Evolutionary conservation across 2,329 filamentous ascomycete species (phyloP).

Genomic region (Diaporthe humulicola): DNA sequence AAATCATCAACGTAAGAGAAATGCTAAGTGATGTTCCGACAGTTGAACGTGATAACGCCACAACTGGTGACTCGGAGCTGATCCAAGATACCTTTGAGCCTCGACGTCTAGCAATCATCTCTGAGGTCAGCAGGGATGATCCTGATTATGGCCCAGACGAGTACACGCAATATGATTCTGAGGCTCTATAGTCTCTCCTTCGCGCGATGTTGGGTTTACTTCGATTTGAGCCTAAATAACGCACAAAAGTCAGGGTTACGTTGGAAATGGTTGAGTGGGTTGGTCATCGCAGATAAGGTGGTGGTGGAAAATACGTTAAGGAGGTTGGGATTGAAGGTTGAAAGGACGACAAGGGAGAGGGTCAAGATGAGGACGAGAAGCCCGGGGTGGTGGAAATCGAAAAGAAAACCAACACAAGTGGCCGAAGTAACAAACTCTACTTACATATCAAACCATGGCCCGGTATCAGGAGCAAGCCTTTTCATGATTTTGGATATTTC

Average conservation of each 20-base stretch:
- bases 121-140: not conserved
- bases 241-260: not conserved
- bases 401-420: no score
- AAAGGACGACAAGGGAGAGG: no score
- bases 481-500: no score
- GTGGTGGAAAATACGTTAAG: no score
- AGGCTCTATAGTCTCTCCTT: not conserved
- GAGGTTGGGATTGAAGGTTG: no score
- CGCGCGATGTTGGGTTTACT: not conserved
- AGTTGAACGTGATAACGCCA: not conserved
- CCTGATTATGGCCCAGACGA: not conserved
- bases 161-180: not conserved
- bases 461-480: no score
- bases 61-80: not conserved
- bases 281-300: not conserved
- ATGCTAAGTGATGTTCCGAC: not conserved
- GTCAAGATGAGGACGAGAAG: not conserved
- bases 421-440: no score
- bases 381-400: no score
- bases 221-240: not conserved
- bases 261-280: slow-evolving; percentile 2
- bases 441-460: no score
- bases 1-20: not conserved
- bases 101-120: not conserved
- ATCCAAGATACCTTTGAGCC: not conserved